These are phyloP conservation scores for Vachellia collinsii DNA, from an alignment of 306 rosid genomes.

Conservation along the genomic window DNA sequence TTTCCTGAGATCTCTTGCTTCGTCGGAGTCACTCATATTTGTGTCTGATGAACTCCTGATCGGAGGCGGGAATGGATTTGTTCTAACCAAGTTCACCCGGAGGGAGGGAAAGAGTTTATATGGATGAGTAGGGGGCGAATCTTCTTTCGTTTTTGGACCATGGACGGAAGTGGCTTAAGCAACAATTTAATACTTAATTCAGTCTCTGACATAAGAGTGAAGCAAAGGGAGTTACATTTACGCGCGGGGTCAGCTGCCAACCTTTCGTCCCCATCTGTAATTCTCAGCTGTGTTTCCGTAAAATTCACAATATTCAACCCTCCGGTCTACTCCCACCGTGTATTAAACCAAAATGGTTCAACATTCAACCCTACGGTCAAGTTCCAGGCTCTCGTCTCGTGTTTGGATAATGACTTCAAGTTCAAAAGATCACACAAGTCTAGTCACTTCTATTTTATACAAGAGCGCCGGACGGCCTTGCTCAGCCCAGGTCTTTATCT, in stretches of 20 bases:
- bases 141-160: neutral
- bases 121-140: neutral
- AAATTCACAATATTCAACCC: neutral
- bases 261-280: neutral
- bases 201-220: neutral
- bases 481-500: neutral
- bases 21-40: constrained; percentile 75
- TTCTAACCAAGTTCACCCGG: neutral
- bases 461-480: neutral
- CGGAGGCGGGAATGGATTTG: neutral
- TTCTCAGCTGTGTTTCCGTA: neutral
- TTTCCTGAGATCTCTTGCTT: constrained; percentile 77
- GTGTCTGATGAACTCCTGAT: neutral
- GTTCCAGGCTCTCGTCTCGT: neutral
- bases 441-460: neutral
- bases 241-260: neutral
- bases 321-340: neutral
- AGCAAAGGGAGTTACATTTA: too few species aligned
- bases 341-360: neutral
- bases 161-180: neutral
- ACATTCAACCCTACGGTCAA: neutral
- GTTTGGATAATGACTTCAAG: neutral
- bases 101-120: neutral
- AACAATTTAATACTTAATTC: neutral
- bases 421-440: neutral